Evolutionary conservation across 306 rosid genomes (phyloP), one percentile per base, ranked within the genome.

Genomic region (Medicago arabica): DNA sequence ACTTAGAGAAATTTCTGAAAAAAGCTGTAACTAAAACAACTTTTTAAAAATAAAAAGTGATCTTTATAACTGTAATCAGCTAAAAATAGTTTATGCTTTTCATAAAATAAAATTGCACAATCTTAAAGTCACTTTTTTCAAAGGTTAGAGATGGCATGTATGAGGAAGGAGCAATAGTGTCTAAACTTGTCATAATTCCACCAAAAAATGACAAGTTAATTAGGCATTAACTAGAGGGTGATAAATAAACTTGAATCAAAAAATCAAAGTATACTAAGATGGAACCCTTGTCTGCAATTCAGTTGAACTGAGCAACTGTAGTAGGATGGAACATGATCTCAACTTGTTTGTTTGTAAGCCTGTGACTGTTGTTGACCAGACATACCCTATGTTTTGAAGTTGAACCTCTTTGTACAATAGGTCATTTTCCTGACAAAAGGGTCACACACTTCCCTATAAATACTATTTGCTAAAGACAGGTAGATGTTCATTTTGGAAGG

Each of bases 351-450:
- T 71, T 53, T 54, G 21, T 19, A 53, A 75, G 72, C 61, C 31
- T 60, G 41, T 49, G 61, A 72, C 60, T 59, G 41, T 59, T 68
- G 44, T 49, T 80, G 83, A 73, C 64, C 58, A 36, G 47, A 80
- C 64, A 66, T 74, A 66, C 39, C 18, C 10, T 6, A 65, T 71
- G 71, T 71, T 38, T 61, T 14, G 10, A 63, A 28, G 38, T 34
- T 46, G 16, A 46, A 46, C 23, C 17, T 36, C 63, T 64, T 65
- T 43, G 15, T 28, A 23, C 43, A 55, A 21, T 65, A 50, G 31
- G 12, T 67, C 65, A 73, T 38, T 80, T 50, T 72, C 70, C 70
- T 74, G 47, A 41, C 75, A 67, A 67, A 23, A 23, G 46, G 44
- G 46, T 55, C 78, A 66, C 78, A 66, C 74, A 72, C 6, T 38